A percentile compares a stretch with the other conserved stretches of the same genome.
These are phyloP conservation scores for Pelargonium fulgidum DNA, from an alignment of 441 rosid genomes.

Conservation along the genomic window DNA sequence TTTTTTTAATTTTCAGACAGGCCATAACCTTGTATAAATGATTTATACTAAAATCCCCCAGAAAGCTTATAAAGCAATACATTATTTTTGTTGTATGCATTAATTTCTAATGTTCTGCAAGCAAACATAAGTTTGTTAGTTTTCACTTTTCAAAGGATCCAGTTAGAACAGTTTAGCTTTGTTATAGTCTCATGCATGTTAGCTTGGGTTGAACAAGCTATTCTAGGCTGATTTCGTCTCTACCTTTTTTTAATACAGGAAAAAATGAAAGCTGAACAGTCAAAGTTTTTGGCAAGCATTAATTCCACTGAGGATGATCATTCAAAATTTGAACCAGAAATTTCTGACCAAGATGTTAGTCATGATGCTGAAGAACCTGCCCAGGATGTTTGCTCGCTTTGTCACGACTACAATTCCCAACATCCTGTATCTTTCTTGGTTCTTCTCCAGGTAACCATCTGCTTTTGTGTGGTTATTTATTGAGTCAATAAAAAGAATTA, in stretches of 20 bases:
- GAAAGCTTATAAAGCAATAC: neutral
- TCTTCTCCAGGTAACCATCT: conserved; percentile 76
- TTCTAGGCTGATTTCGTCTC: conserved; percentile 18
- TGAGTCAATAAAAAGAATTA: neutral
- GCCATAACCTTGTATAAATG: neutral
- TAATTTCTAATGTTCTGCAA: neutral
- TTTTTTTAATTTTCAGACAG: neutral
- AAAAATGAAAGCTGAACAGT: conserved; percentile 96
- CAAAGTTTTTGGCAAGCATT: conserved; percentile 72
- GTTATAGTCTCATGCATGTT: neutral
- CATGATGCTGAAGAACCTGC: conserved; percentile 35
- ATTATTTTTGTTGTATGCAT: neutral
- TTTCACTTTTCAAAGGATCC: neutral
- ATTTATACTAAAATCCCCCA: conserved; percentile 6
- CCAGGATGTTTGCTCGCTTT: conserved; percentile 81
- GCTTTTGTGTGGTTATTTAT: conserved; percentile 9
- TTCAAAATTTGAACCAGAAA: conserved; percentile 44
- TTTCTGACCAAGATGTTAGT: conserved; percentile 32
- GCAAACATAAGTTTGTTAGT: neutral
- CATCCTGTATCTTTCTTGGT: conserved; percentile 70
- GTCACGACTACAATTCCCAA: conserved; percentile 75
- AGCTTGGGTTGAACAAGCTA: conserved; percentile 14
- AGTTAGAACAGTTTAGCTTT: neutral
- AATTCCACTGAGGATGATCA: conserved; percentile 40
- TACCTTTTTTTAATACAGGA: conserved; percentile 44